Evolutionary conservation across 208 protist species (phyloP).

Genomic region (Acanthamoeba lugdunensis): DNA sequence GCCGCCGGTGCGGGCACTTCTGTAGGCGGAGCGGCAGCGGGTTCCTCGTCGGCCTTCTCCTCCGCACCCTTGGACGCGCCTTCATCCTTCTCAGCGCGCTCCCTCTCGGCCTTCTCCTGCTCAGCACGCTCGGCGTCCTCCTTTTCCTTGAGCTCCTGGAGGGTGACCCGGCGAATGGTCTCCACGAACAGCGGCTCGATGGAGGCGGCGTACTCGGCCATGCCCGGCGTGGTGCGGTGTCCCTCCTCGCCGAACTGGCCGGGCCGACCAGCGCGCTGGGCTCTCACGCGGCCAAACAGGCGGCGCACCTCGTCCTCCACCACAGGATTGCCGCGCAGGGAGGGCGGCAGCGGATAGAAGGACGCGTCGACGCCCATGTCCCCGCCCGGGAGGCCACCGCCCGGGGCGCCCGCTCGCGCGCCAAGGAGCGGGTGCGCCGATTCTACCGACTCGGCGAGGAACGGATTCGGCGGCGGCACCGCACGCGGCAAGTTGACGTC

Average conservation of each 20-base stretch:
- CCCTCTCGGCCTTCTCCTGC: background rate
- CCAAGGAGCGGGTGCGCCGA: slow-evolving; percentile 34
- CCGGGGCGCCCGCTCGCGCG: background rate
- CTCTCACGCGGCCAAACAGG: background rate
- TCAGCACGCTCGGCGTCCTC: slow-evolving; percentile 32
- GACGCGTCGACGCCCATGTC: background rate
- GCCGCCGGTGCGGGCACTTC: background rate
- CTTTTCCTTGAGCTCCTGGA: slow-evolving; percentile 41
- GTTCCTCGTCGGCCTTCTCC: background rate
- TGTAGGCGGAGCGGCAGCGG: background rate
- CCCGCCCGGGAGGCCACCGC: background rate
- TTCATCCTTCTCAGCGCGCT: slow-evolving; percentile 20
- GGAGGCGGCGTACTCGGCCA: slow-evolving; percentile 57
- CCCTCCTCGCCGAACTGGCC: background rate
- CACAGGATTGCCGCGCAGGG: slow-evolving; percentile 22
- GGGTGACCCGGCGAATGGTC: background rate
- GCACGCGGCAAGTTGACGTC: background rate
- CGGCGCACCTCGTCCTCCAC: slow-evolving; percentile 62
- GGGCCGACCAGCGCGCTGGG: background rate
- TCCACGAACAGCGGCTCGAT: slow-evolving; percentile 57
- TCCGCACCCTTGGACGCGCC: slow-evolving; percentile 1
- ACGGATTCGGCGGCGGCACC: slow-evolving; percentile 1
- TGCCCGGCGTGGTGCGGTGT: slow-evolving; percentile 14
- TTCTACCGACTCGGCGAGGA: slow-evolving; percentile 24
- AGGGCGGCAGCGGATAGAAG: slow-evolving; percentile 1